Evolutionary conservation across 495 filamentous ascomycete species (phyloP), one percentile per base, ranked within the genome.

Genomic region (Astrothelium macrocarpum): DNA sequence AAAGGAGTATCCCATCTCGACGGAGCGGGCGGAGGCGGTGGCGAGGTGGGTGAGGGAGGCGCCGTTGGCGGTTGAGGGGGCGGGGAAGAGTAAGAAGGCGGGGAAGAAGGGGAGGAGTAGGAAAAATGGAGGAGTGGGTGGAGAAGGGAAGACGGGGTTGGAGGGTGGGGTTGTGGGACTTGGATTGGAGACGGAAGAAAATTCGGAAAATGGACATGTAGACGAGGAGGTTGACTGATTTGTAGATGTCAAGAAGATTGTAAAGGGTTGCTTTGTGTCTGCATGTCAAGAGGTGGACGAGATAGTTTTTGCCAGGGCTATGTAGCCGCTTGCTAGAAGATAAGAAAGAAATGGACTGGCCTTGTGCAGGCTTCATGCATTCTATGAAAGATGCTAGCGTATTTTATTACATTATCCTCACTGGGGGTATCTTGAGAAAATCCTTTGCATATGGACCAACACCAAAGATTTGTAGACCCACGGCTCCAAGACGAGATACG

Each of bases 11-110:
- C 82, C 84, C 0, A 84, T 89, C 66, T 77, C 80, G 3, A 88
- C 85, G 7, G 87, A 89, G 61, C 78, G 88, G 42, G 88, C 88
- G 0, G 78, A 82, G 46, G 81, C 81, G 36, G 79, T 91, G 59
- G 81, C 84, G 2, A 76, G 83, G 28, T 91, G 88, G 88, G 81
- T 91, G 56, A 77, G 75, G 31, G 85, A 87, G 63, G 85, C 82
- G n/a, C 84, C 84, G 60, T 36, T 71, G 25, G 63, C 60, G 10
- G 63, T 69, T 36, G 64, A 62, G 12, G 64, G 62, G 18, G 34
- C 59, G 53, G 67, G 65, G 11, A 66, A 42, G 62, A 61, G 58
- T 66, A 73, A 64, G 70, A 71, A 65, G 46, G 60, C 65, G 12
- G 66, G 66, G 49, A 70, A 64, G 66, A 74, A 71, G 67, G 67